Percentiles rank a stretch among this genome's conserved stretches.
Conservation (phyloP, 192 early-diverging fungal species). For the Phlyctochytrium bullatum region DNA sequence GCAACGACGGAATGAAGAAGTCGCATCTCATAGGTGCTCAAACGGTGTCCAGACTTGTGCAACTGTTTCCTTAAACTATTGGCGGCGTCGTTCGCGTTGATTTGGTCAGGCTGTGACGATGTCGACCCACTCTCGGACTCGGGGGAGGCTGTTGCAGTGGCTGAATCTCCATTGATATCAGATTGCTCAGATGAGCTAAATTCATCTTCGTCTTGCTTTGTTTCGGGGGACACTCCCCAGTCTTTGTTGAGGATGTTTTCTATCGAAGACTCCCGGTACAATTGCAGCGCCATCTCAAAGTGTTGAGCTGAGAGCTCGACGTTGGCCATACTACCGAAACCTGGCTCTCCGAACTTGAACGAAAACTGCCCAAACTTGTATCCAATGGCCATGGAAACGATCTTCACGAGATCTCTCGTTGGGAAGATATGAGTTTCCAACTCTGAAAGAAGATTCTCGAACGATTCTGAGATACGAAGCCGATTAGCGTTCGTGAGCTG, state of each 20-base stretch:
- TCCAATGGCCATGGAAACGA: slow-evolving; percentile 1
- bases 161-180: too few species aligned
- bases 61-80: slow-evolving; percentile 43
- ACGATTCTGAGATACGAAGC: slow-evolving; percentile 2
- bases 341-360: too few species aligned
- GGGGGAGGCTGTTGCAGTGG: too few species aligned
- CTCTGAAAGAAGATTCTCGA: slow-evolving; percentile 2
- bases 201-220: not conserved
- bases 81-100: slow-evolving; percentile 17
- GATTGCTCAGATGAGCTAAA: too few species aligned
- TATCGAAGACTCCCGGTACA: too few species aligned
- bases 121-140: too few species aligned
- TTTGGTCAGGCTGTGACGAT: too few species aligned
- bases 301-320: not conserved
- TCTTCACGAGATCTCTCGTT: not conserved
- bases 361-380: not conserved
- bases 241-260: not conserved
- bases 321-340: not conserved
- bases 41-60: slow-evolving; percentile 24
- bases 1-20: slow-evolving; percentile 78
- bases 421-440: not conserved
- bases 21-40: slow-evolving; percentile 69
- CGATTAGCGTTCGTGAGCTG: slow-evolving; percentile 9
- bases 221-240: not conserved
- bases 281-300: not conserved